These are phyloP conservation scores for Aspergillus fumigatiaffinis DNA, from an alignment of 2,329 filamentous ascomycete genomes.

Conservation along the genomic window DNA sequence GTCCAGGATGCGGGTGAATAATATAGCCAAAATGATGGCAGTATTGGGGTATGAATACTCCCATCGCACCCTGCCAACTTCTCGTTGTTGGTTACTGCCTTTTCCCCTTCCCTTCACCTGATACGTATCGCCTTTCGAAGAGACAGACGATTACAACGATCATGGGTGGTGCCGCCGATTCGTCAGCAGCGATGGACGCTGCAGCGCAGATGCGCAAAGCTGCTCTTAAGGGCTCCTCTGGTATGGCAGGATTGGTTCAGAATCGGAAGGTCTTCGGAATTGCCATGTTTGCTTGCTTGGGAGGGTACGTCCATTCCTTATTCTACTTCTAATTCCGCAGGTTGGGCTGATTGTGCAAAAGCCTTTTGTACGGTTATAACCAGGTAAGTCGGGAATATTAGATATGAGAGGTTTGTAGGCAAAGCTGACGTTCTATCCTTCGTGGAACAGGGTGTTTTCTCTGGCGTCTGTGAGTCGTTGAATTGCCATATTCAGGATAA, in stretches of 20 bases:
- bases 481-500: neutral
- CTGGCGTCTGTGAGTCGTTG: slow-evolving; percentile 10
- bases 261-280: slow-evolving; percentile 60
- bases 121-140: neutral
- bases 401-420: neutral
- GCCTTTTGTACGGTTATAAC: slow-evolving; percentile 33
- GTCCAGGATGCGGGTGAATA: neutral
- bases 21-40: slow-evolving; percentile 5
- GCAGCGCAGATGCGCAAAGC: slow-evolving; percentile 51
- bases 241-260: slow-evolving; percentile 52
- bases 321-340: neutral
- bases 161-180: slow-evolving; percentile 11
- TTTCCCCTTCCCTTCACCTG: neutral
- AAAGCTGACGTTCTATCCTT: neutral
- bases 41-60: neutral
- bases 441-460: slow-evolving; percentile 15
- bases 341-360: slow-evolving; percentile 40
- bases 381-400: slow-evolving; percentile 13
- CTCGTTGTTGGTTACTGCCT: no score
- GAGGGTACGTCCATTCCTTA: slow-evolving; percentile 36
- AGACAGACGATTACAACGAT: neutral
- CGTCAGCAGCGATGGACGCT: slow-evolving; percentile 37
- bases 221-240: slow-evolving; percentile 52
- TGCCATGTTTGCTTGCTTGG: slow-evolving; percentile 60
- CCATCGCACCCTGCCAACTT: neutral